Evolutionary conservation across 2,329 filamentous ascomycete genomes (phyloP).

Genomic region (Setomelanomma holmii): DNA sequence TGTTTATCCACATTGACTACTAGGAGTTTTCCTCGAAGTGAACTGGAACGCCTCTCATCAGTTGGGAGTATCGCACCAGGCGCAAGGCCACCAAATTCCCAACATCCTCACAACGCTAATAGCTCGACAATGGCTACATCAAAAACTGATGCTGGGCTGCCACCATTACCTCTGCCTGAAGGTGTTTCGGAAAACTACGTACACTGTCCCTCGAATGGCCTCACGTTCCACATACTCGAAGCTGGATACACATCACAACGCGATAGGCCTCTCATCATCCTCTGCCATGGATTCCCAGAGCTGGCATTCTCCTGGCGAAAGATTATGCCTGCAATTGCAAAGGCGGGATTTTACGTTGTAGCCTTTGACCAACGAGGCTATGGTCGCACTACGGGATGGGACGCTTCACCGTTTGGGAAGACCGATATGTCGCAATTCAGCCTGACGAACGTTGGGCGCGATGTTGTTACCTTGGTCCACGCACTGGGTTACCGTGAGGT

Average conservation of each 20-base stretch:
- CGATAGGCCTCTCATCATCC: slow-evolving; percentile 63
- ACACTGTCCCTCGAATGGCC: slow-evolving; percentile 61
- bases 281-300: slow-evolving; percentile 73
- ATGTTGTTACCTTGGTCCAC: slow-evolving; percentile 67
- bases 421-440: slow-evolving; percentile 65
- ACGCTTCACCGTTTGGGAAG: slow-evolving; percentile 57
- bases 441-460: slow-evolving; percentile 65
- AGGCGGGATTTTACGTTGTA: slow-evolving; percentile 68
- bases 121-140: slow-evolving; percentile 1
- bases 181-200: slow-evolving; percentile 65
- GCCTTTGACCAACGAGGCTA: slow-evolving; percentile 74
- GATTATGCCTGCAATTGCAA: slow-evolving; percentile 65
- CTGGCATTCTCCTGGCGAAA: slow-evolving; percentile 74
- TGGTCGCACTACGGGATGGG: slow-evolving; percentile 69
- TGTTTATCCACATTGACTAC: no score
- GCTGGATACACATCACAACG: slow-evolving; percentile 54
- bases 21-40: no score
- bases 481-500: slow-evolving; percentile 66
- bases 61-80: no score
- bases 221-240: slow-evolving; percentile 68
- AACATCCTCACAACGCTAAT: background rate
- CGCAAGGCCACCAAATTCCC: no score
- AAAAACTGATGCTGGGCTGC: slow-evolving; percentile 24
- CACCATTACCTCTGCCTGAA: slow-evolving; percentile 61
- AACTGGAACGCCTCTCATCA: no score